Evolutionary conservation across 495 filamentous ascomycete species (phyloP).

Genomic region (Articulospora tetracladia): DNA sequence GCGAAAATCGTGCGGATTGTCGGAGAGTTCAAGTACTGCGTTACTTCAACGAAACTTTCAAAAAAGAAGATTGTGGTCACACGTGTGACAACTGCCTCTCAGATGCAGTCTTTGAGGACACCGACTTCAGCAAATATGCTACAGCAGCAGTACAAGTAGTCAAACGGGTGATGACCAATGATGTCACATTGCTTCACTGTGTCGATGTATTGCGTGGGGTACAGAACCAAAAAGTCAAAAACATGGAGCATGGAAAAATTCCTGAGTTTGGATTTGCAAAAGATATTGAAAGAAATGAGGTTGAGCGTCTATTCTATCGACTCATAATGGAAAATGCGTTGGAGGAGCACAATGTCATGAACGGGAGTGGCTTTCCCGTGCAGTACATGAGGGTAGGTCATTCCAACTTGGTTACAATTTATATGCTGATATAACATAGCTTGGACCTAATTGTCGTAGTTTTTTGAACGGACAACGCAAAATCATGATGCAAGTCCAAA

Average conservation of each 20-base stretch:
- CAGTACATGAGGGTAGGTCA: constrained; percentile 54
- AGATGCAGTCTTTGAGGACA: constrained; percentile 56
- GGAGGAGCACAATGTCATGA: constrained; percentile 53
- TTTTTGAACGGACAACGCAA: constrained; percentile 47
- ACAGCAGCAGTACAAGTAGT: constrained; percentile 63
- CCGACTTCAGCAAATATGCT: constrained; percentile 76
- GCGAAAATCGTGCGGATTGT: constrained; percentile 83
- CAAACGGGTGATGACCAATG: constrained; percentile 39
- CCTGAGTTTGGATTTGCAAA: constrained; percentile 42
- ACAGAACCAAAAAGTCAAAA: constrained; percentile 43
- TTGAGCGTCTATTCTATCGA: constrained; percentile 61
- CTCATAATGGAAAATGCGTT: constrained; percentile 61
- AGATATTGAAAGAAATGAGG: constrained; percentile 52
- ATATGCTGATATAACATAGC: constrained; percentile 26
- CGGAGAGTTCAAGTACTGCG: constrained; percentile 80
- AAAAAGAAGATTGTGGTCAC: constrained; percentile 60
- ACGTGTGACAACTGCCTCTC: constrained; percentile 87
- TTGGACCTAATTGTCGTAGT: constrained; percentile 48
- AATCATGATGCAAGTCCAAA: constrained; percentile 53
- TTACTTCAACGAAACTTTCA: constrained; percentile 88
- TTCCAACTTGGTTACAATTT: background rate
- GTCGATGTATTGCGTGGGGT: constrained; percentile 59
- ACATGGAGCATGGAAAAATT: constrained; percentile 37
- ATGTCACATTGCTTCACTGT: constrained; percentile 50
- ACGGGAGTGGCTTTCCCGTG: constrained; percentile 55